A percentile compares a stretch with the other conserved stretches of the same genome.
These are phyloP conservation scores for Cercospora citrullina DNA, from an alignment of 2,329 filamentous ascomycete species.

Conservation along the genomic window DNA sequence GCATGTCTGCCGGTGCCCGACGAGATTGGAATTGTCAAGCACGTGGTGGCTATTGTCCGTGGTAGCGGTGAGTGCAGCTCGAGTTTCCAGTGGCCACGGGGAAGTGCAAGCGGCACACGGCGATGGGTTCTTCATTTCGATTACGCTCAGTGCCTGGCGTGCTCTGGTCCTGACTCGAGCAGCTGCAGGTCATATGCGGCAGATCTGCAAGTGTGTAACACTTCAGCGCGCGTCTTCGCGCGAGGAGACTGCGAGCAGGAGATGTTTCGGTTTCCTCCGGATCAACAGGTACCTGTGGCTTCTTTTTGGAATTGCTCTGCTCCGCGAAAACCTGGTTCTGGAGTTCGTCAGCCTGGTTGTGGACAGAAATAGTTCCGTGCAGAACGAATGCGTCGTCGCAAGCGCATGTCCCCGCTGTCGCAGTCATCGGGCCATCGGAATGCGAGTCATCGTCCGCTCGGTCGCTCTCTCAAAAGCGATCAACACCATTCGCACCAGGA, in stretches of 20 bases:
- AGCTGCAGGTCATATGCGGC: neutral
- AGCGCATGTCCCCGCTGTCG: neutral
- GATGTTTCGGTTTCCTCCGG: neutral
- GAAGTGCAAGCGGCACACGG: neutral
- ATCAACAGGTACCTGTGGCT: neutral
- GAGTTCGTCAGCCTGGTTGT: neutral
- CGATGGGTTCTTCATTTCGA: neutral
- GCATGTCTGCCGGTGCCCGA: neutral
- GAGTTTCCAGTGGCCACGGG: neutral
- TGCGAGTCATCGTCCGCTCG: too few relatives aligned
- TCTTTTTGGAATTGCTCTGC: neutral
- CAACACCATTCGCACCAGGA: too few relatives aligned
- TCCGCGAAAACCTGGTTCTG: neutral
- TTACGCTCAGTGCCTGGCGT: neutral
- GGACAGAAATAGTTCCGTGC: neutral
- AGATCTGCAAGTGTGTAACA: neutral
- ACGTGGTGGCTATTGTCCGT: neutral
- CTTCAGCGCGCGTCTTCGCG: neutral
- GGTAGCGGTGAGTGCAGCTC: neutral
- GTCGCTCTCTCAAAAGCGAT: too few relatives aligned
- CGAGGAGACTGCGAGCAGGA: neutral
- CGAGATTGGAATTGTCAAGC: neutral
- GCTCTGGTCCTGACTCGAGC: neutral
- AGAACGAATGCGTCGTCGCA: neutral
- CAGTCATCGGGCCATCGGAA: neutral